phyloP scores from a whole-genome alignment of 208 protist species.

The Lotmaria passim region DNA sequence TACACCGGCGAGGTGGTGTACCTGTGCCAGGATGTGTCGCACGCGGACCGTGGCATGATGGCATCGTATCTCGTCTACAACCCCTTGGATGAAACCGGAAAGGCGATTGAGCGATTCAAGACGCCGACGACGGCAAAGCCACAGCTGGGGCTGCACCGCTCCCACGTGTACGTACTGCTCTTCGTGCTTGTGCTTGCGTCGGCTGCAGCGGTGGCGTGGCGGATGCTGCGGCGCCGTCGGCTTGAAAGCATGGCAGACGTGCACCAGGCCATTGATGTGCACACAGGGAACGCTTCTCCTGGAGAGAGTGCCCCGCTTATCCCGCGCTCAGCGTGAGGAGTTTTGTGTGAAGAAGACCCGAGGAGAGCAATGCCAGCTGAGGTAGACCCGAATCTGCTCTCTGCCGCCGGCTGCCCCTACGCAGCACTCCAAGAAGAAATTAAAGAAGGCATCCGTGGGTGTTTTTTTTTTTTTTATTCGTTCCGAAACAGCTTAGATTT shows the following conservation, averaged over 20 bases:
- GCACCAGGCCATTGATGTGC: slow-evolving; percentile 14
- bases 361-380: too few relatives aligned
- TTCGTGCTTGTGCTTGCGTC: slow-evolving; percentile 21
- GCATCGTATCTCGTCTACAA: slow-evolving; percentile 69
- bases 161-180: slow-evolving; percentile 16
- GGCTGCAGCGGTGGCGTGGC: slow-evolving; percentile 7
- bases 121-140: too few relatives aligned
- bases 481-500: too few relatives aligned
- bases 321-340: background rate
- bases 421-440: too few relatives aligned
- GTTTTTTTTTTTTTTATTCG: too few relatives aligned
- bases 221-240: background rate
- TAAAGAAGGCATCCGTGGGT: too few relatives aligned
- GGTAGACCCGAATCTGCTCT: too few relatives aligned
- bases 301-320: slow-evolving; percentile 27
- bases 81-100: slow-evolving; percentile 23
- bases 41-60: slow-evolving; percentile 92
- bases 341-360: too few relatives aligned
- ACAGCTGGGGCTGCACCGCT: slow-evolving; percentile 10
- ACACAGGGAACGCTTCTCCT: slow-evolving; percentile 12
- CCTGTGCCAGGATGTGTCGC: slow-evolving; percentile 81
- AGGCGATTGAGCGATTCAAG: slow-evolving; percentile 12
- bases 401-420: too few relatives aligned
- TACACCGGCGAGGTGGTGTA: slow-evolving; percentile 85
- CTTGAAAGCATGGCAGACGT: slow-evolving; percentile 6